Evolutionary conservation across 75 land plant genomes (phyloP), one percentile per base, ranked within the genome.

Genomic region (Cupressus sempervirens): DNA sequence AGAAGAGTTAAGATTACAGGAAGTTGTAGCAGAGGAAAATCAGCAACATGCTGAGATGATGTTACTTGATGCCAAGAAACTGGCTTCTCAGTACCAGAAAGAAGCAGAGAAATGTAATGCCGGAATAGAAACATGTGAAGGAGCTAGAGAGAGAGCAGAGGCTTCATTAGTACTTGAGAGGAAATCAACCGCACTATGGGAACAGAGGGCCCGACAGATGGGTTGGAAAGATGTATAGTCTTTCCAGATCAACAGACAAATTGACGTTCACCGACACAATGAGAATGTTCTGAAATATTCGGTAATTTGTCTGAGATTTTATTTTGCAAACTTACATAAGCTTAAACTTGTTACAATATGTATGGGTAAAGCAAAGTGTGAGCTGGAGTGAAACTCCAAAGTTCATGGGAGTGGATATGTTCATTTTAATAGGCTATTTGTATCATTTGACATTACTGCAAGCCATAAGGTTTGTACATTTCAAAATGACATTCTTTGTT

Each of bases 71-170:
- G 98, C 98, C 52, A 91, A 88, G 87, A 90, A 93, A 83, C 36
- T 89, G 58, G 94, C 94, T 70, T 89, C 96, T 36, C 94, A 93
- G 86, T 96, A 94, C 91, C 94, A 94, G 82, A 88, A 87, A 68
- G 98, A 96, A 88, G 94, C 94, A n/a, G 98, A 96, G 85, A 96
- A 96, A 81, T 96, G 98, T 88, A 96, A 92, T 84, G 88, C 93
- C 54, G 95, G 93, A 18, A 95, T 91, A 18, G 98, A 96, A 87
- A 94, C 92, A 43, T 93, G 98, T 76, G 98, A 96, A 88, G 96
- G 84, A 70, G 96, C 98, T 29, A 92, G 98, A 84, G 98, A 96
- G 83, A 88, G 88, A 8, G 90, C 96, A 2, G 92, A 94, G 79
- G 93, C 93, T 26, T 88, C 91, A 65, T 84, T 95, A n/a, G 80